A percentile compares a stretch with the other conserved stretches of the same genome.
Evolutionary conservation across 2,329 filamentous ascomycete species (phyloP).

Genomic region (Fusarium domesticum): DNA sequence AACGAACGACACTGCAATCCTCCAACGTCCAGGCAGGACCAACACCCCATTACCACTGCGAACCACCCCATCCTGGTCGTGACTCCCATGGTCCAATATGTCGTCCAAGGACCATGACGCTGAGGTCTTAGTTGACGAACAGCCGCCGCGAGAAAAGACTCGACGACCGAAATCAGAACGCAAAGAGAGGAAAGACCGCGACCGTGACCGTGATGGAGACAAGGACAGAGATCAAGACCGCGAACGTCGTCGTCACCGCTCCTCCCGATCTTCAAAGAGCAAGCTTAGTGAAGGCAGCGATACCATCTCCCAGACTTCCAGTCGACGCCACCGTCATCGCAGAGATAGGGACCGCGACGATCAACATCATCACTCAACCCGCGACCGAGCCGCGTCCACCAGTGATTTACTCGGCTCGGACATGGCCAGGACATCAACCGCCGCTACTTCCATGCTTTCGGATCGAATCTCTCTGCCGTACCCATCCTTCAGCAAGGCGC

Average conservation of each 20-base stretch:
- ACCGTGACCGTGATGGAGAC: constrained; percentile 33
- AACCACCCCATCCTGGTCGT: neutral
- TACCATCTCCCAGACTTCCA: constrained; percentile 38
- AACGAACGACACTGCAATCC: constrained; percentile 6
- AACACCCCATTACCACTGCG: too few relatives aligned
- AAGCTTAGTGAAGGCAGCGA: constrained; percentile 43
- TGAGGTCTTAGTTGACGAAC: constrained; percentile 37
- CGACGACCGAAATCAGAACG: constrained; percentile 40
- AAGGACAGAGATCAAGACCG: constrained; percentile 34
- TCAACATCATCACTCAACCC: constrained; percentile 26
- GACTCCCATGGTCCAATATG: constrained; percentile 36
- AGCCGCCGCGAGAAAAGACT: constrained; percentile 39
- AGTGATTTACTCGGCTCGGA: constrained; percentile 49
- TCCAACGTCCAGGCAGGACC: too few relatives aligned
- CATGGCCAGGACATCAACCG: constrained; percentile 38
- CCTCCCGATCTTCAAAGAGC: constrained; percentile 42
- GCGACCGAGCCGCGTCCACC: constrained; percentile 36
- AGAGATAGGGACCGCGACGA: constrained; percentile 37
- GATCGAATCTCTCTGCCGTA: constrained; percentile 64
- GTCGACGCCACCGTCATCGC: constrained; percentile 32
- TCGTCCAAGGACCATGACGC: constrained; percentile 43
- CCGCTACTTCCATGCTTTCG: constrained; percentile 31
- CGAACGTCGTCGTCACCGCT: constrained; percentile 39
- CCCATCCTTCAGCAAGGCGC: constrained; percentile 81
- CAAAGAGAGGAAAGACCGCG: constrained; percentile 36